Evolutionary conservation across 768 basidiomycete species (phyloP), one percentile per base, ranked within the genome.

Genomic region (Lentinula aciculospora): DNA sequence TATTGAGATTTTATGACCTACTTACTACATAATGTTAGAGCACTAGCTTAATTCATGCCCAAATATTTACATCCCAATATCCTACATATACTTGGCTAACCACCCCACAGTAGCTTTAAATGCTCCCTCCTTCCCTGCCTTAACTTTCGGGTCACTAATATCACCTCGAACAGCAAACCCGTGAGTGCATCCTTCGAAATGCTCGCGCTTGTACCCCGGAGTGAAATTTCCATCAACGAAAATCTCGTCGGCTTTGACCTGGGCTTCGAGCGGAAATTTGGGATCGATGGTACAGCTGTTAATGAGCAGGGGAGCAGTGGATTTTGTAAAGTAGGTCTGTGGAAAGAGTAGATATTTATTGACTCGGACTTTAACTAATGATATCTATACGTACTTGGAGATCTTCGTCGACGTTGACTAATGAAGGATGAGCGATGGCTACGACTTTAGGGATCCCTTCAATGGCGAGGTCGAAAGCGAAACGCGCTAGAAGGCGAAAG

Each of bases 121-220:
- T 0, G 83, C 73, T 32, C 82, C 83, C 65, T 86, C 85, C 68
- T 84, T 85, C 25, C 79, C 85, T 28, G 78, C 81, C 69, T 83
- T 83, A 45, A 81, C 74, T 58, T 73, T 72, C 1, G 82, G 80
- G 55, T 77, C 69, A 58, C 68, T 75, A 64, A 76, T 54, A 65
- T 81, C 78, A 2, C 78, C 79, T 48, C 81, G 71, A 17, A 81
- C 74, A 5, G 81, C 78, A 64, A 84, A 84, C 0, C 82, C 82
- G 63, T 84, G 83, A 1, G 66, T 68, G 61, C 77, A 79, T 8
- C 80, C 80, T 5, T 72, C 72, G 53, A 71, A 82, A 67, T 77
- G 74, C 59, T 72, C 72, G 27, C 77, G 71, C 66, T 72, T 78
- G 64, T 85, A 85, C 0, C 83, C 78, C 0, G 73, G 74, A 2